Evolutionary conservation across 2,329 filamentous ascomycete genomes (phyloP).

Genomic region (Botrytis galanthina): DNA sequence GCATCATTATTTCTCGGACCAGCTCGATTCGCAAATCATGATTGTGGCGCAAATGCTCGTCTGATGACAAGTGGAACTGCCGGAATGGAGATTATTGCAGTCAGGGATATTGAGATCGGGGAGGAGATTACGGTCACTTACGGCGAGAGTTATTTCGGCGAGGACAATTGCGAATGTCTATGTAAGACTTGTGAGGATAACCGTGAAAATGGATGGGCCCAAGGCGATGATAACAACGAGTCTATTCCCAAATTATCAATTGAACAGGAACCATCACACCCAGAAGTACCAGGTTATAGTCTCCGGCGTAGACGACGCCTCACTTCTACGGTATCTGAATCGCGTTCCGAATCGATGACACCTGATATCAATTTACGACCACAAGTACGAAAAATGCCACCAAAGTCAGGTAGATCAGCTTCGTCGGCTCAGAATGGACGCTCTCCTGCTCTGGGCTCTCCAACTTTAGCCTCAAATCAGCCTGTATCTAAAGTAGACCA

Average conservation of each 20-base stretch:
- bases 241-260: slow-evolving; percentile 35
- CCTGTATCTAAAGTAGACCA: not conserved
- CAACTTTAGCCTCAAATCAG: slow-evolving; percentile 26
- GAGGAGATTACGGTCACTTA: slow-evolving; percentile 98
- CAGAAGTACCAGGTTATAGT: slow-evolving; percentile 46
- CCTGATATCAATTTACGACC: slow-evolving; percentile 47
- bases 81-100: slow-evolving; percentile 87
- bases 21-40: slow-evolving; percentile 94
- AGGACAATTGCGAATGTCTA: slow-evolving; percentile 91
- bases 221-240: slow-evolving; percentile 46
- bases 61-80: slow-evolving; percentile 80
- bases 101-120: slow-evolving; percentile 75
- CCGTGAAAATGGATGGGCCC: slow-evolving; percentile 76
- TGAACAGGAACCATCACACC: slow-evolving; percentile 30
- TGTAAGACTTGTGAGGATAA: slow-evolving; percentile 81
- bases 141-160: slow-evolving; percentile 92
- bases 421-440: slow-evolving; percentile 31
- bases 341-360: slow-evolving; percentile 56
- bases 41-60: slow-evolving; percentile 88
- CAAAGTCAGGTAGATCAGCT: slow-evolving; percentile 25
- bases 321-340: slow-evolving; percentile 47
- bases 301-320: slow-evolving; percentile 51
- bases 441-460: slow-evolving; percentile 29
- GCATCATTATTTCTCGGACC: slow-evolving; percentile 92
- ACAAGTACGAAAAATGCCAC: slow-evolving; percentile 33